Evolutionary conservation across 371 early-diverging fungal genomes (phyloP).

Genomic region (Lichtheimia ramosa): DNA sequence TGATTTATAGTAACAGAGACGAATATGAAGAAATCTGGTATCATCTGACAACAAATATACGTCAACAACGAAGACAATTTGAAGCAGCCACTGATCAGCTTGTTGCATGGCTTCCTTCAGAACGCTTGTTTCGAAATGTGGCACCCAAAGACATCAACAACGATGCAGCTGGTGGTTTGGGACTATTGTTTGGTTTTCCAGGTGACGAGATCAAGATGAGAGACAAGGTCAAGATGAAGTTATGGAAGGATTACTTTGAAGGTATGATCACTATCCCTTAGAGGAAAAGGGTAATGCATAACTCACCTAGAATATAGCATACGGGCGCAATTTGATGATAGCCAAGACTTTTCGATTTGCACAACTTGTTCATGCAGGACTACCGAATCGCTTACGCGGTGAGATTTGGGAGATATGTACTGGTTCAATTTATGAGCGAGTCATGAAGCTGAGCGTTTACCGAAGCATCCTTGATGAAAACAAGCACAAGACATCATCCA

Average conservation of each 20-base stretch:
- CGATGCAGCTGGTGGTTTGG: neutral
- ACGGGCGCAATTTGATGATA: neutral
- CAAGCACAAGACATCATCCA: neutral
- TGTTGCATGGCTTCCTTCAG: too few relatives aligned
- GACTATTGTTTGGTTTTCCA: neutral
- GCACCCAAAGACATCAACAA: neutral
- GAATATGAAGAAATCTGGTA: neutral
- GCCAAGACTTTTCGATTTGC: neutral
- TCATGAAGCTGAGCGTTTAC: neutral
- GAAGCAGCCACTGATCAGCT: too few relatives aligned
- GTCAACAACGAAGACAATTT: neutral
- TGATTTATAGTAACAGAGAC: neutral
- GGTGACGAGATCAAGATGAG: neutral
- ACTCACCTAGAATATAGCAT: neutral
- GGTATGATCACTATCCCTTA: neutral
- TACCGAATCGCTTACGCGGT: neutral
- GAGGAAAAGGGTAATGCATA: neutral
- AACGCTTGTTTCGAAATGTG: too few relatives aligned
- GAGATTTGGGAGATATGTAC: neutral
- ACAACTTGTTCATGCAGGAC: neutral
- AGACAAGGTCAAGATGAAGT: neutral
- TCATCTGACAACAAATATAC: slow-evolving; percentile 1
- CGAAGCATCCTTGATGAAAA: neutral
- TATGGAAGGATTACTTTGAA: neutral
- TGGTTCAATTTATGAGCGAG: neutral